Percentiles rank a stretch among this genome's conserved stretches.
phyloP scores from a whole-genome alignment of 2,329 filamentous ascomycete genomes.

The Verticillium nonalfalfae region DNA sequence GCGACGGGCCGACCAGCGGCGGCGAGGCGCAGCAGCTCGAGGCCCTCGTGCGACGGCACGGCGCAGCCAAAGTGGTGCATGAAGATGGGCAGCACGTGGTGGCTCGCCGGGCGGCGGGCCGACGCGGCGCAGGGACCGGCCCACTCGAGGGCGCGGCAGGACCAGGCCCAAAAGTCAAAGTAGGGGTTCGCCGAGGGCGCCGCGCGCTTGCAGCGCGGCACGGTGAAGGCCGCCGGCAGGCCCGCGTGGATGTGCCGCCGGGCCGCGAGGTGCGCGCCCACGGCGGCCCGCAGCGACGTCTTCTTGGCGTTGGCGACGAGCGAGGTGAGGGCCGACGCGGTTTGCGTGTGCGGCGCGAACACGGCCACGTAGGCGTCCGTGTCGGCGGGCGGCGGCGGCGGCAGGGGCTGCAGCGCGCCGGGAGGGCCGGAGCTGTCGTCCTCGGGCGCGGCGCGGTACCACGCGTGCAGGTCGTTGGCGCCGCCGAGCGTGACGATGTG shows the following conservation, averaged over 20 bases:
- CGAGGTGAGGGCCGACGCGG: constrained; percentile 54
- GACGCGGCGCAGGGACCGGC: constrained; percentile 51
- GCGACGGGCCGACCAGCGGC: constrained; percentile 48
- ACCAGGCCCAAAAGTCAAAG: constrained; percentile 61
- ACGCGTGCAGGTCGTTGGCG: constrained; percentile 39
- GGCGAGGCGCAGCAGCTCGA: constrained; percentile 53
- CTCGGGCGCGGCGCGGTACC: constrained; percentile 32
- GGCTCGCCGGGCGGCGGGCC: constrained; percentile 45
- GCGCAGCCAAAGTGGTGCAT: constrained; percentile 77
- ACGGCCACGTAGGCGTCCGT: constrained; percentile 61
- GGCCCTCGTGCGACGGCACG: constrained; percentile 59
- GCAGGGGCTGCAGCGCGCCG: constrained; percentile 18
- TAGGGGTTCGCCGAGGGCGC: constrained; percentile 53
- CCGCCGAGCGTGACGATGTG: constrained; percentile 34
- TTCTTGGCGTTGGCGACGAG: constrained; percentile 60
- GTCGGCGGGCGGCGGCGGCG: constrained; percentile 48
- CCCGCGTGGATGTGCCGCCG: constrained; percentile 45
- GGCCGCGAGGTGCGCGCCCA: constrained; percentile 48
- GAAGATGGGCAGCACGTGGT: constrained; percentile 65
- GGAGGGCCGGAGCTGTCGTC: constrained; percentile 10
- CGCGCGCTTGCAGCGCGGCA: constrained; percentile 37
- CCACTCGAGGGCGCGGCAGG: constrained; percentile 59
- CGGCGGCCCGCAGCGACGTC: constrained; percentile 49
- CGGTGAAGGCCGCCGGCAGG: constrained; percentile 28
- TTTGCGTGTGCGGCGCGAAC: constrained; percentile 55